Evolutionary conservation across 2,329 filamentous ascomycete species (phyloP).

Genomic region (Aspergillus uvarum): DNA sequence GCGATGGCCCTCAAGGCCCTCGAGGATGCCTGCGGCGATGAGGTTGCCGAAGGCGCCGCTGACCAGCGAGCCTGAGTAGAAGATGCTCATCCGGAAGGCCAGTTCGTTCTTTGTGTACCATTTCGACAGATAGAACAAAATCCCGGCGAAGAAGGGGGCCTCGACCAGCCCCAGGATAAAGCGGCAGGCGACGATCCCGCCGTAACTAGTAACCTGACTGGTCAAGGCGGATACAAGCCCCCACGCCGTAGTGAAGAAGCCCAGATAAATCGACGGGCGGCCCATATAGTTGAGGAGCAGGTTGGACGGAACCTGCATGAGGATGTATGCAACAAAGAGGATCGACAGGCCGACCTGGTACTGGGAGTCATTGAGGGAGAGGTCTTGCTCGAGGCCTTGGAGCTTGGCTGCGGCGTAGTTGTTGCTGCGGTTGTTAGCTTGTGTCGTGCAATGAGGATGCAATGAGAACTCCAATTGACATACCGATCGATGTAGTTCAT

Average conservation of each 20-base stretch:
- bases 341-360: slow-evolving; percentile 46
- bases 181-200: slow-evolving; percentile 46
- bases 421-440: slow-evolving; percentile 32
- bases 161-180: slow-evolving; percentile 50
- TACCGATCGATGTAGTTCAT: slow-evolving; percentile 49
- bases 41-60: slow-evolving; percentile 55
- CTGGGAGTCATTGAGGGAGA: slow-evolving; percentile 34
- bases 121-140: slow-evolving; percentile 50
- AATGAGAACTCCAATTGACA: neutral
- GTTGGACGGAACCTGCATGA: slow-evolving; percentile 51
- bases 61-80: slow-evolving; percentile 53
- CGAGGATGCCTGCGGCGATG: slow-evolving; percentile 53
- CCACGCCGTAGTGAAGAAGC: slow-evolving; percentile 48
- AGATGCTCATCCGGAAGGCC: slow-evolving; percentile 51
- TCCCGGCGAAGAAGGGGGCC: slow-evolving; percentile 49
- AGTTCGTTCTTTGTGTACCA: slow-evolving; percentile 57
- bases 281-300: slow-evolving; percentile 45
- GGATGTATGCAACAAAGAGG: slow-evolving; percentile 47
- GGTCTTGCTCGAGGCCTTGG: slow-evolving; percentile 43
- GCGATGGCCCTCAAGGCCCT: slow-evolving; percentile 36
- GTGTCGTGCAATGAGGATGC: neutral
- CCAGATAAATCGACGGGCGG: slow-evolving; percentile 45
- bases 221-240: slow-evolving; percentile 48
- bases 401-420: slow-evolving; percentile 49
- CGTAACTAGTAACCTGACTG: slow-evolving; percentile 44